Percentiles rank a stretch among this genome's conserved stretches.
These are phyloP conservation scores for Hordeum vulgare DNA, from an alignment of 176 grass and related monocot species.

Conservation along the genomic window MorexV3_pseudomolecules_assembly NC_058522.1:498480781-498481280, in stretches of 20 bases:
- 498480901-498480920: conserved; percentile 75
- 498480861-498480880: conserved; percentile 65
- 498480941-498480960: background rate
- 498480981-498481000: background rate
- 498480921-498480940: conserved; percentile 30
- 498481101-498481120: background rate
- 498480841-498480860: conserved; percentile 83
- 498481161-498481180: background rate
- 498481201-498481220: background rate
- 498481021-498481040: conserved; percentile 6
- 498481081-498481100: background rate
- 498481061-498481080: background rate
- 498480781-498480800: background rate
- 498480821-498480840: conserved; percentile 55
- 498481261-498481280: conserved; percentile 8
- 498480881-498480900: conserved; percentile 69
- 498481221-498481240: background rate
- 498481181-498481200: background rate
- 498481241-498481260: background rate
- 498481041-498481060: background rate
- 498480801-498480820: background rate
- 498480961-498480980: background rate
- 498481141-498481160: background rate
- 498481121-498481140: background rate
- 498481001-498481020: background rate